These are phyloP conservation scores for Petunia axillaris DNA, from an alignment of 257 asterid genomes.

Conservation along the genomic window DNA sequence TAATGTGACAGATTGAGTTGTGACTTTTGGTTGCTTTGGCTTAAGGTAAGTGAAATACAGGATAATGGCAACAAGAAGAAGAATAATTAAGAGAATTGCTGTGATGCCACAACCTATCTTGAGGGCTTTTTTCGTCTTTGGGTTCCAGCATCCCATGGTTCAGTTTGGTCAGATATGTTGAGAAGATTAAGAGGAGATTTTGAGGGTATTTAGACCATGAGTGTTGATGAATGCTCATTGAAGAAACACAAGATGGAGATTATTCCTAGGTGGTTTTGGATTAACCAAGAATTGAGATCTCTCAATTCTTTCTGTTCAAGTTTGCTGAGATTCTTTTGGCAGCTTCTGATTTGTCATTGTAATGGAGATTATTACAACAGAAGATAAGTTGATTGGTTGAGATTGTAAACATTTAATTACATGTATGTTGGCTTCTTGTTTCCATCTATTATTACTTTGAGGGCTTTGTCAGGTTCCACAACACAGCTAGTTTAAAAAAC, in stretches of 20 bases:
- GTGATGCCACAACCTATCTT: constrained; percentile 50
- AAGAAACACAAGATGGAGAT: not conserved
- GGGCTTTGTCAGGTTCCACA: not conserved
- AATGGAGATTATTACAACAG: not conserved
- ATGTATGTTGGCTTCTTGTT: constrained; percentile 12
- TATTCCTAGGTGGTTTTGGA: constrained; percentile 16
- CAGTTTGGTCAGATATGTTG: not conserved
- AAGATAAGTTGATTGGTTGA: constrained; percentile 6
- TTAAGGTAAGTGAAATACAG: constrained; percentile 50
- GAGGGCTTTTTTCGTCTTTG: constrained; percentile 35
- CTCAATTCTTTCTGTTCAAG: not conserved
- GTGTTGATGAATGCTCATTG: not conserved
- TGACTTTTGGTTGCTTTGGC: constrained; percentile 57
- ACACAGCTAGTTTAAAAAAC: not conserved
- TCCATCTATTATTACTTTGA: not conserved
- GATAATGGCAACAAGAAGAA: constrained; percentile 25
- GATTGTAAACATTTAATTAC: not conserved
- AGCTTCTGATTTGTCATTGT: not conserved
- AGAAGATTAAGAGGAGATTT: not conserved
- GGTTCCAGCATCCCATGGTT: constrained; percentile 20
- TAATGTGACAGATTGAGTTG: constrained; percentile 43
- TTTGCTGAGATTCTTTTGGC: not conserved
- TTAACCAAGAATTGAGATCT: not conserved
- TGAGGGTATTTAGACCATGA: not conserved
- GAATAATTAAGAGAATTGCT: constrained; percentile 30